These are phyloP conservation scores for Hypoxylon rubiginosum DNA, from an alignment of 2,329 filamentous ascomycete genomes.

Conservation along the genomic window DNA sequence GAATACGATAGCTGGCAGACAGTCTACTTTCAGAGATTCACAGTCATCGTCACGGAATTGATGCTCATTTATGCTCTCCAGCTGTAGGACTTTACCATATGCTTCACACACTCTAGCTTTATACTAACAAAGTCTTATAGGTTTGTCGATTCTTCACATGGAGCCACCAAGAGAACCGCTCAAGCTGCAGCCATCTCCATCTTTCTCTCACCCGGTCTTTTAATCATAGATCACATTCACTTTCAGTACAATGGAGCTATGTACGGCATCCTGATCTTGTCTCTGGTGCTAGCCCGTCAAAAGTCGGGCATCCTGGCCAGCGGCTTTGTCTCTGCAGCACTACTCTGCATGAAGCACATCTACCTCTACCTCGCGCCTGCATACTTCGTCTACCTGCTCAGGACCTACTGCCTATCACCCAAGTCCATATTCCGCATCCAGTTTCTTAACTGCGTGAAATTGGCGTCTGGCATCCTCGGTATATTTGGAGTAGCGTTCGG, in stretches of 20 bases:
- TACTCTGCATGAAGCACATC: constrained; percentile 97
- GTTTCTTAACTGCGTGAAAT: constrained; percentile 84
- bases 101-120: constrained; percentile 7
- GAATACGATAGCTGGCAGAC: constrained; percentile 94
- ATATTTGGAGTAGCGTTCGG: constrained; percentile 88
- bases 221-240: constrained; percentile 97
- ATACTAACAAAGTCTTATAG: constrained; percentile 57
- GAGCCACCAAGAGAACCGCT: constrained; percentile 77
- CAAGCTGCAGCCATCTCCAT: constrained; percentile 91
- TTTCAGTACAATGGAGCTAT: constrained; percentile 99
- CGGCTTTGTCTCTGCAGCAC: constrained; percentile 83
- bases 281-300: constrained; percentile 84
- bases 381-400: constrained; percentile 94
- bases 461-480: constrained; percentile 77
- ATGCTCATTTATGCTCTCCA: constrained; percentile 86
- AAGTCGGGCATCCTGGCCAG: constrained; percentile 81
- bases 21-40: constrained; percentile 90
- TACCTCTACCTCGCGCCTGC: constrained; percentile 96
- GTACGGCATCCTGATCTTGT: constrained; percentile 90
- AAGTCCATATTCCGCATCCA: constrained; percentile 81
- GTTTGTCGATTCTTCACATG: constrained; percentile 79
- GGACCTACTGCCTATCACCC: constrained; percentile 86
- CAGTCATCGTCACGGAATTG: constrained; percentile 87
- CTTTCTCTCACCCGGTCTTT: constrained; percentile 88
- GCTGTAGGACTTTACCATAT: constrained; percentile 63